These are phyloP conservation scores for Cunninghamia lanceolata DNA, from an alignment of 75 land plant genomes.

Conservation along the genomic window DNA sequence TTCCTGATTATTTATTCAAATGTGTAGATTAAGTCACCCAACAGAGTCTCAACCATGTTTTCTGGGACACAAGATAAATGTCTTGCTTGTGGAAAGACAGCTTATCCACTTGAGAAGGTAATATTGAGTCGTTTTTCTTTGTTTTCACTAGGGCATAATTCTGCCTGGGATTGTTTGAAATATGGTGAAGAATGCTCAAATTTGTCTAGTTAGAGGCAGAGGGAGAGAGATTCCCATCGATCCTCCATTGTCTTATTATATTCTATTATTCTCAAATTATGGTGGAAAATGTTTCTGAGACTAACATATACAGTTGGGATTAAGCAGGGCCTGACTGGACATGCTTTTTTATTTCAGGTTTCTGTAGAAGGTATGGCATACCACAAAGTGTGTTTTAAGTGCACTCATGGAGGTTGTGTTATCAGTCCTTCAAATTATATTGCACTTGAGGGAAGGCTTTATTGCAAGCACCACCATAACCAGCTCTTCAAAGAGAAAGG, in stretches of 20 bases:
- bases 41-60: conserved; percentile 69
- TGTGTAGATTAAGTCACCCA: conserved; percentile 51
- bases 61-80: conserved; percentile 95
- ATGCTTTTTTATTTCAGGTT: conserved; percentile 44
- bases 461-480: conserved; percentile 84
- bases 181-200: neutral
- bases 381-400: conserved; percentile 86
- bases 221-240: neutral
- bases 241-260: neutral
- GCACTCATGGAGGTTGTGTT: conserved; percentile 84
- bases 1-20: neutral
- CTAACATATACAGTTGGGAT: conserved; percentile 1
- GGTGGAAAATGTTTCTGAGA: conserved; percentile 1
- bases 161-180: neutral
- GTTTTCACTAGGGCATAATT: neutral
- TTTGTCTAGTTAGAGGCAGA: neutral
- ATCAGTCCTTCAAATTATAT: conserved; percentile 92
- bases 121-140: neutral
- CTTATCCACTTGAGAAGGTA: conserved; percentile 95
- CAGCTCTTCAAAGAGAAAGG: conserved; percentile 93
- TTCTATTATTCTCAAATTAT: neutral
- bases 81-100: conserved; percentile 83
- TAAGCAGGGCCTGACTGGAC: neutral
- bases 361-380: conserved; percentile 79
- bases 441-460: conserved; percentile 80